Conservation (phyloP, 164 flowering plant species). For the grape (Vitis vinifera) region ASM3070453v1 NC_081805.1:6914501-6915000, state of each 20-base stretch:
- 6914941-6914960: constrained; percentile 65
- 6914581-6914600: constrained; percentile 61
- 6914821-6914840: background rate
- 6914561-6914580: constrained; percentile 39
- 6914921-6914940: constrained; percentile 63
- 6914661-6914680: constrained; percentile 39
- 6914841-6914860: constrained; percentile 75
- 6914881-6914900: constrained; percentile 47
- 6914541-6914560: constrained; percentile 46
- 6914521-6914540: constrained; percentile 37
- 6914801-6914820: no score
- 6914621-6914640: constrained; percentile 54
- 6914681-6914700: constrained; percentile 45
- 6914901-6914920: constrained; percentile 56
- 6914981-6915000: constrained; percentile 85
- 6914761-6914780: constrained; percentile 11
- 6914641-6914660: constrained; percentile 62
- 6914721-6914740: constrained; percentile 37
- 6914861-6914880: constrained; percentile 45
- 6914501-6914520: constrained; percentile 62
- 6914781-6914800: no score
- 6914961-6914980: constrained; percentile 69
- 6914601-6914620: constrained; percentile 28
- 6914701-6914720: constrained; percentile 71
- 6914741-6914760: constrained; percentile 74